Evolutionary conservation across 495 filamentous ascomycete species (phyloP).

Genomic region (Penicillium macrosclerotiorum): DNA sequence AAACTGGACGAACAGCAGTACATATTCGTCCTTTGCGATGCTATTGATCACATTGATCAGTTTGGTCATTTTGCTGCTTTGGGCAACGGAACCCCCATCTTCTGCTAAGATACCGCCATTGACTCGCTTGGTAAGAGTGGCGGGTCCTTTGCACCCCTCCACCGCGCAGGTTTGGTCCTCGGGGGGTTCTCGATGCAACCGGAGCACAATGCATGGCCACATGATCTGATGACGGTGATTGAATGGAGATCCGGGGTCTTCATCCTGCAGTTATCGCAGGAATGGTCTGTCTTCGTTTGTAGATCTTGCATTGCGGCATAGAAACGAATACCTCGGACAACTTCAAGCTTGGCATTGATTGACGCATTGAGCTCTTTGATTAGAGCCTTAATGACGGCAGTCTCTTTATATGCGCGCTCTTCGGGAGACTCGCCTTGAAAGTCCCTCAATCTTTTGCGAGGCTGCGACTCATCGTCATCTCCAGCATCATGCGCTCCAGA

Average conservation of each 20-base stretch:
- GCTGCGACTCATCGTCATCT: no score
- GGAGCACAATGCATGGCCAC: constrained; percentile 52
- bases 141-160: constrained; percentile 28
- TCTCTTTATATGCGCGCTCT: no score
- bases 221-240: constrained; percentile 42
- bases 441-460: no score
- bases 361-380: not conserved
- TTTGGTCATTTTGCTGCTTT: constrained; percentile 48
- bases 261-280: constrained; percentile 31
- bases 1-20: constrained; percentile 54
- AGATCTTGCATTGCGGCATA: constrained; percentile 20
- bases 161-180: constrained; percentile 26
- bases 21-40: constrained; percentile 45
- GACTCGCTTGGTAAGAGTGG: constrained; percentile 32
- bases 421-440: no score
- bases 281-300: constrained; percentile 16
- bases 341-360: constrained; percentile 24
- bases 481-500: no score
- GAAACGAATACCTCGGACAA: constrained; percentile 32
- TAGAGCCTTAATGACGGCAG: constrained; percentile 6
- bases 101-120: constrained; percentile 33
- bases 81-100: constrained; percentile 24
- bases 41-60: constrained; percentile 43
- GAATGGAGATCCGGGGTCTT: no score
- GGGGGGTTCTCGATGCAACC: constrained; percentile 32